Percentiles rank a stretch among this genome's conserved stretches.
phyloP scores from a whole-genome alignment of 2,329 filamentous ascomycete genomes.

The Dothistroma septosporum region DNA sequence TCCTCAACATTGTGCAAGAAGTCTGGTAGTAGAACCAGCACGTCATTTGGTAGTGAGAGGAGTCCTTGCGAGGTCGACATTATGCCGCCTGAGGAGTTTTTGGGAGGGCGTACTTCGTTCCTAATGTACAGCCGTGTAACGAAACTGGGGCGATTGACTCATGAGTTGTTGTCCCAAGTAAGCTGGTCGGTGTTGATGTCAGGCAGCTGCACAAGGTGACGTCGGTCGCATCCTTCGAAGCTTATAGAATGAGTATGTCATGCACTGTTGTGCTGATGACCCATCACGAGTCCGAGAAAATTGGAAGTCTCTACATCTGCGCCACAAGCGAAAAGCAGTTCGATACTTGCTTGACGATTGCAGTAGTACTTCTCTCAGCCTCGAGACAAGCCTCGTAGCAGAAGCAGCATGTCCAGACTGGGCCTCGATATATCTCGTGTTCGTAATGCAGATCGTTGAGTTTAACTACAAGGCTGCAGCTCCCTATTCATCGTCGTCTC shows the following conservation, averaged over 20 bases:
- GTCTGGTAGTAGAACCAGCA: constrained; percentile 20
- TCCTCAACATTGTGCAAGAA: constrained; percentile 35
- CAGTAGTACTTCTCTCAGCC: no score
- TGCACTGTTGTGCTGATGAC: no score
- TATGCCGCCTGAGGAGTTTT: not conserved
- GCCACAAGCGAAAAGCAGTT: no score
- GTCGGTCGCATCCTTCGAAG: not conserved
- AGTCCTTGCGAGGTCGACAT: not conserved
- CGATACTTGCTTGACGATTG: no score
- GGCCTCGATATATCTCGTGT: no score
- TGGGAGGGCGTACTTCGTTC: not conserved
- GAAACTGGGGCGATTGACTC: not conserved
- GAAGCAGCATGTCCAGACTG: no score
- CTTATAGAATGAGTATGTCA: no score
- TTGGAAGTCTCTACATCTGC: no score
- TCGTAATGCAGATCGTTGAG: no score
- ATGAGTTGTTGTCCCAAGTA: not conserved
- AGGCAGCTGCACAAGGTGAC: not conserved
- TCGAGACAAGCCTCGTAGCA: no score
- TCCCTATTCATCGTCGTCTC: not conserved
- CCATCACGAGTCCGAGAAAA: no score
- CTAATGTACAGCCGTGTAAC: not conserved
- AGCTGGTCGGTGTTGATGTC: not conserved
- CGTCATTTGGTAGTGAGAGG: constrained; percentile 17
- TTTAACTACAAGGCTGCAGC: not conserved